Base-by-base conservation (phyloP, 2,329 filamentous ascomycete species). In the Septoria linicola region DNA sequence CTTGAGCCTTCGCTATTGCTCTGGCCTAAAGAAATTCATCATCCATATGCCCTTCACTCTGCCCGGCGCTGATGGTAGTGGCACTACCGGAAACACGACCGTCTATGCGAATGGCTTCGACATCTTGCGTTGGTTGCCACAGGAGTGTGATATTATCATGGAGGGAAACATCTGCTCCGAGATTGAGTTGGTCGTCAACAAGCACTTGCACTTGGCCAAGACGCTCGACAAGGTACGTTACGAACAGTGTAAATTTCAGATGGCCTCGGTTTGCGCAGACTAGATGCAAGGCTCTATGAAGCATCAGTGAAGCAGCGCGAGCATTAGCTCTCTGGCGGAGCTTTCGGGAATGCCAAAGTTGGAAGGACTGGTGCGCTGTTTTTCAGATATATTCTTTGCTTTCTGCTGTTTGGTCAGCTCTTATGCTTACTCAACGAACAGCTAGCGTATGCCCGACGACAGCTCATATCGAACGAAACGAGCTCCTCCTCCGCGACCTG, bases 81-180 rank as follows among this genome's bases (percentile, higher is more conserved):
- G 59, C 8, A 64, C 60, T 8, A 61, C 58, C 23, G 66, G 68
- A 7, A 69, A 70, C 20, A 72, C 69, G 2, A 73, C 69, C 19
- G 71, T 75, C 6, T 75, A 75, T 49, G 72, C 72, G 11, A 75
- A 75, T 49, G 73, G 72, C 0, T 76, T 76, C 51, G 73, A 74
- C 51, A 75, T 75, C 27, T 58, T 76, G 31, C 55, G 73, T 11
- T 76, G 73, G 73, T 55, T 76, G 51, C 73, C 73, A 2, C 63
- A 68, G 55, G 63, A 66, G n/a, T 73, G 71, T 44, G 65, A 66
- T 41, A 70, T 76, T 4, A 59, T 66, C 20, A 57, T 76, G 5
- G 65, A 71, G 51, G 73, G 72, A 1, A 67, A 66, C 35, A 69
- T 70, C 8, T 68, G 65, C 41, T 63, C 69, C 23, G 66, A 69